A percentile compares a stretch with the other conserved stretches of the same genome.
Evolutionary conservation across 2,329 filamentous ascomycete species (phyloP).

Genomic region (Davidsoniella virescens): DNA sequence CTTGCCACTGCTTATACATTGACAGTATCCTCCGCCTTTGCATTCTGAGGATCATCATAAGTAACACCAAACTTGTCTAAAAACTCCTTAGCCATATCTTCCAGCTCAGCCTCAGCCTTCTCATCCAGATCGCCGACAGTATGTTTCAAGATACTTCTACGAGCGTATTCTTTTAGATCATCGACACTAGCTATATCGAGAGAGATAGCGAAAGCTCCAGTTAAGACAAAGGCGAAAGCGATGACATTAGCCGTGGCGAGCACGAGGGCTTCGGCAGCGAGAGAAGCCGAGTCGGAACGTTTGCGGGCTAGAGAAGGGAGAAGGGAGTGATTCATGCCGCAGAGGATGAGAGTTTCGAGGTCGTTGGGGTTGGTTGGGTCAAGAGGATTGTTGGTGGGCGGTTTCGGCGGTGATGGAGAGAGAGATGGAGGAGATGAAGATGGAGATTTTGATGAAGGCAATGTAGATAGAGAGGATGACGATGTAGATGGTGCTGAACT

Average conservation of each 20-base stretch:
- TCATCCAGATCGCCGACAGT: slow-evolving; percentile 17
- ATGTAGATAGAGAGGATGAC: background rate
- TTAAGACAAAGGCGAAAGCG: slow-evolving; percentile 56
- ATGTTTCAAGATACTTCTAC: slow-evolving; percentile 22
- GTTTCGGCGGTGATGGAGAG: background rate
- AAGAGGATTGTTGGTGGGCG: slow-evolving; percentile 11
- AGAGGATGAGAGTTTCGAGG: slow-evolving; percentile 19
- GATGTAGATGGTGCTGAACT: too few relatives aligned
- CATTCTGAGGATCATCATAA: too few relatives aligned
- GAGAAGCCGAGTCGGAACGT: slow-evolving; percentile 44
- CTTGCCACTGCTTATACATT: too few relatives aligned
- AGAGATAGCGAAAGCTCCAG: slow-evolving; percentile 59
- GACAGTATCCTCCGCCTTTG: too few relatives aligned
- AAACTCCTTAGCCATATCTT: slow-evolving; percentile 43
- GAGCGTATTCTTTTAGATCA: slow-evolving; percentile 42
- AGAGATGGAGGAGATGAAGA: background rate
- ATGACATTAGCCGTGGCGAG: slow-evolving; percentile 76
- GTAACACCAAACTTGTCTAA: slow-evolving; percentile 32
- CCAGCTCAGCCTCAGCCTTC: slow-evolving; percentile 42
- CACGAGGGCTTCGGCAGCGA: slow-evolving; percentile 70
- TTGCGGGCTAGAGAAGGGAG: slow-evolving; percentile 7
- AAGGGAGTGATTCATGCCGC: slow-evolving; percentile 16
- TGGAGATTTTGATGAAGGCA: background rate
- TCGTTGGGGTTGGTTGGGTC: slow-evolving; percentile 12
- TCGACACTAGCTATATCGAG: slow-evolving; percentile 58